These are phyloP conservation scores for Penicillium rolfsii DNA, from an alignment of 2,329 filamentous ascomycete species.

Conservation along the genomic window DNA sequence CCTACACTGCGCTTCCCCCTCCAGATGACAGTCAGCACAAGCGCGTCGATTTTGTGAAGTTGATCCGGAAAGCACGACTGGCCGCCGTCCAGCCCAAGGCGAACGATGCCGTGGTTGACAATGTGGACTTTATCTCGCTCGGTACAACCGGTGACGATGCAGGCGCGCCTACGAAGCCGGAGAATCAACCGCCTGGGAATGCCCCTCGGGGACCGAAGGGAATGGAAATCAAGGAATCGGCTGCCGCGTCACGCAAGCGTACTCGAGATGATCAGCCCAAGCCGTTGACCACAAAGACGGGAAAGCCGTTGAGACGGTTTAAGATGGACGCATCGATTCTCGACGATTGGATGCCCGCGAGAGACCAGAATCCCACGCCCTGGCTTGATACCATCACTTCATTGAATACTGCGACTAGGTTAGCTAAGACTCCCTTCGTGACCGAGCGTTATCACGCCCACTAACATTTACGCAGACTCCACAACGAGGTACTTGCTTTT, in stretches of 20 bases:
- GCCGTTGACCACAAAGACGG: slow-evolving; percentile 55
- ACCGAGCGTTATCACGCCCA: slow-evolving; percentile 20
- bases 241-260: slow-evolving; percentile 71
- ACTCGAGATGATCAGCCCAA: slow-evolving; percentile 72
- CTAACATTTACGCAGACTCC: slow-evolving; percentile 62
- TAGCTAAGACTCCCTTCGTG: slow-evolving; percentile 16
- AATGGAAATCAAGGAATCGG: slow-evolving; percentile 45
- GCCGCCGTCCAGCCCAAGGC: slow-evolving; percentile 55
- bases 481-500: slow-evolving; percentile 89
- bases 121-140: slow-evolving; percentile 89
- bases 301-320: slow-evolving; percentile 58
- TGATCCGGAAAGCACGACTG: slow-evolving; percentile 87
- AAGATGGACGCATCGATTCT: slow-evolving; percentile 56
- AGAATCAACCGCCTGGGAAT: slow-evolving; percentile 37
- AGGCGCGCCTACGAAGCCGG: not conserved
- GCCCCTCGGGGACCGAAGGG: slow-evolving; percentile 43
- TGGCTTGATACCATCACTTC: slow-evolving; percentile 56
- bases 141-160: slow-evolving; percentile 57
- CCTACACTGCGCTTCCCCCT: slow-evolving; percentile 84
- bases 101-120: slow-evolving; percentile 58
- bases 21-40: slow-evolving; percentile 73
- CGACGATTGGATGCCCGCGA: slow-evolving; percentile 56
- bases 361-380: slow-evolving; percentile 56
- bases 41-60: slow-evolving; percentile 82
- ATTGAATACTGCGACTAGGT: slow-evolving; percentile 42